Base-by-base conservation (phyloP, 192 early-diverging fungal species). In the Backusella macrospora region DNA sequence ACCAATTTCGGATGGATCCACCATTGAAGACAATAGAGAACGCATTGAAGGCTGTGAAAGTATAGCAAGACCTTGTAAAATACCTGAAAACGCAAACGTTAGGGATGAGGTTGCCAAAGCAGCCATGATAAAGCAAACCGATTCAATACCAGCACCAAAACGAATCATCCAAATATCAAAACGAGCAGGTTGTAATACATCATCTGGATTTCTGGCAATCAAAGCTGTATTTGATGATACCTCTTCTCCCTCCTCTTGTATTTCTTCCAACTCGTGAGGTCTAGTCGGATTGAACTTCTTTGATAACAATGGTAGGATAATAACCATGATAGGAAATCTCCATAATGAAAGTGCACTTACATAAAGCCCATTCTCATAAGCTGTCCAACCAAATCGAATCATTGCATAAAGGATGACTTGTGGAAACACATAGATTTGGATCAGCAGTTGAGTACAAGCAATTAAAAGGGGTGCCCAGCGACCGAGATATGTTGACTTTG, bases 101-200 rank as follows among this genome's bases (percentile, higher is more conserved):
- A 16, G 12, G 34, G 44, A 38, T 15, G 23, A 67, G 7, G 77
- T 76, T 5, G 82, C 78, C 38, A 85, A 34, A 5, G 77, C 85
- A 23, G 70, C 74, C 0, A 71, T 40, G 1, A 79, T 10, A 45
- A 82, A 82, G 15, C 73, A 72, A 15, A 71, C 0, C 1, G 65
- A 75, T 49, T 82, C 85, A 29, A 85, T 66, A 2, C 71, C 2
- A 15, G 78, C 74, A 5, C 83, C 83, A 6, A 82, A 5, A 34
- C 87, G 82, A 12, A 88, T 70, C 16, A 85, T 47, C 85, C 85
- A 88, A 18, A 78, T 66, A 46, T 88, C 87, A 48, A 82, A 76
- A 42, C 65, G 72, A 14, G 77, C 47, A 37, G 70, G 73, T n/a
- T 34, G 29, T 64, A 63, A n/a, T 7, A 34, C 29, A 16, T 62